Conservation (phyloP, 768 basidiomycete genomes). For the Mycena galopus region DNA sequence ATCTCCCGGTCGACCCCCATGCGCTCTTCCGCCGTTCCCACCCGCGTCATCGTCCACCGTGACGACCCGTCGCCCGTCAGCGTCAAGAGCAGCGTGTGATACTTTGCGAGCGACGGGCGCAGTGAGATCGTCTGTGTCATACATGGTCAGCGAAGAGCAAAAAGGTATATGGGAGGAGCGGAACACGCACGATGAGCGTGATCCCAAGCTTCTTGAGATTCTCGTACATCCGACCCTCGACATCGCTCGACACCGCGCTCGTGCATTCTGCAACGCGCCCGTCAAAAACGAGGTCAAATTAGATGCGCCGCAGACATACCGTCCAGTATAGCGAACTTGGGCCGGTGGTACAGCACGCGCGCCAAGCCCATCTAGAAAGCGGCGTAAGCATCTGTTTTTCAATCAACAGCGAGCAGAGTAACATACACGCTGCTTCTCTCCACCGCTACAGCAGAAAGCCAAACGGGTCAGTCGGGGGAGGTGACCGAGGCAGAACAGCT, state of each 20-base stretch:
- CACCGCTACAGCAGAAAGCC: conserved; percentile 69
- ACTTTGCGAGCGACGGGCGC: conserved; percentile 86
- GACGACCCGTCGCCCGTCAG: conserved; percentile 80
- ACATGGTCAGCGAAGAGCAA: conserved; percentile 1
- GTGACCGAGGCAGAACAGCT: neutral
- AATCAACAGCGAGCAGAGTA: neutral
- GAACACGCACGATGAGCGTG: conserved; percentile 71
- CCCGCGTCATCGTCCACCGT: conserved; percentile 76
- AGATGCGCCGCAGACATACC: conserved; percentile 60
- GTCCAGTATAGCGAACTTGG: conserved; percentile 87
- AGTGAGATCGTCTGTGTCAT: conserved; percentile 43
- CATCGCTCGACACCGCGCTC: conserved; percentile 94
- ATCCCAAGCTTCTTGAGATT: conserved; percentile 90
- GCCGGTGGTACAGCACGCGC: conserved; percentile 90
- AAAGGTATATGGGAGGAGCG: neutral
- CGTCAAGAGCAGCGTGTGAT: conserved; percentile 89
- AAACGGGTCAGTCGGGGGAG: neutral
- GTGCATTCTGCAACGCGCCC: conserved; percentile 78
- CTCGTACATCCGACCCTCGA: conserved; percentile 97
- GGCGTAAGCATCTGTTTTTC: conserved; percentile 8
- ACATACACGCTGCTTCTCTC: conserved; percentile 91
- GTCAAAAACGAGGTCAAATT: neutral
- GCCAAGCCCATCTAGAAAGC: conserved; percentile 85
- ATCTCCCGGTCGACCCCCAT: conserved; percentile 86
- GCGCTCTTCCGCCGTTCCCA: conserved; percentile 81